A percentile compares a stretch with the other conserved stretches of the same genome.
phyloP scores from a whole-genome alignment of 257 asterid species.

The Salvia hispanica region DNA sequence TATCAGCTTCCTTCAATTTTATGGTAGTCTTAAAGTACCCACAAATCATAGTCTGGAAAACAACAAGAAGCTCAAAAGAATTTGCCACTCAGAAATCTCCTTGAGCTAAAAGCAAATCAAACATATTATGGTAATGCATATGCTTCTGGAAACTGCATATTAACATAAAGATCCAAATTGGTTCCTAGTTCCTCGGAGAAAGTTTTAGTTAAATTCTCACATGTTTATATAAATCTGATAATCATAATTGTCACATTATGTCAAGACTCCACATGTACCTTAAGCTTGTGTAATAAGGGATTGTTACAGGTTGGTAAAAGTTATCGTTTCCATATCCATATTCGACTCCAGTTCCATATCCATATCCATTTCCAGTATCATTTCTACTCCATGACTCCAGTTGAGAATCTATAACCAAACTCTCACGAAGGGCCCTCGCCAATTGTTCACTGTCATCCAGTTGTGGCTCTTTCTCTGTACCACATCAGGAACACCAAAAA shows the following conservation, averaged over 20 bases:
- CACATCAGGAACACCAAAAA: slow-evolving; percentile 26
- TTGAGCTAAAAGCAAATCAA: no score
- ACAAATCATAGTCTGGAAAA: background rate
- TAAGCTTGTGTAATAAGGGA: slow-evolving; percentile 43
- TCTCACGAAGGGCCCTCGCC: slow-evolving; percentile 78
- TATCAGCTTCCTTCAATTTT: background rate
- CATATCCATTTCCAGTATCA: slow-evolving; percentile 30
- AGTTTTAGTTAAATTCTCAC: no score
- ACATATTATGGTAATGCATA: no score
- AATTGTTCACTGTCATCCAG: slow-evolving; percentile 73
- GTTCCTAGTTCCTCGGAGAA: no score
- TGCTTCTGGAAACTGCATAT: no score
- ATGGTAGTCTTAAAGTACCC: background rate
- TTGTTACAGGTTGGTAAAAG: slow-evolving; percentile 45
- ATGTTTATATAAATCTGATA: background rate
- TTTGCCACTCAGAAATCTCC: background rate
- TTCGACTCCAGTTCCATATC: slow-evolving; percentile 33
- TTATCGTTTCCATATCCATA: slow-evolving; percentile 39
- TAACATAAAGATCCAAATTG: no score
- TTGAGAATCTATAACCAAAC: slow-evolving; percentile 61
- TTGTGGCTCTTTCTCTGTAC: slow-evolving; percentile 57
- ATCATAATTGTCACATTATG: background rate
- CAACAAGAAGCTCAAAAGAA: background rate
- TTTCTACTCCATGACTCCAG: slow-evolving; percentile 47
- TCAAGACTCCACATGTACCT: slow-evolving; percentile 36